Conservation (phyloP, 2,329 filamentous ascomycete genomes). For the Exophiala aquamarina region DNA sequence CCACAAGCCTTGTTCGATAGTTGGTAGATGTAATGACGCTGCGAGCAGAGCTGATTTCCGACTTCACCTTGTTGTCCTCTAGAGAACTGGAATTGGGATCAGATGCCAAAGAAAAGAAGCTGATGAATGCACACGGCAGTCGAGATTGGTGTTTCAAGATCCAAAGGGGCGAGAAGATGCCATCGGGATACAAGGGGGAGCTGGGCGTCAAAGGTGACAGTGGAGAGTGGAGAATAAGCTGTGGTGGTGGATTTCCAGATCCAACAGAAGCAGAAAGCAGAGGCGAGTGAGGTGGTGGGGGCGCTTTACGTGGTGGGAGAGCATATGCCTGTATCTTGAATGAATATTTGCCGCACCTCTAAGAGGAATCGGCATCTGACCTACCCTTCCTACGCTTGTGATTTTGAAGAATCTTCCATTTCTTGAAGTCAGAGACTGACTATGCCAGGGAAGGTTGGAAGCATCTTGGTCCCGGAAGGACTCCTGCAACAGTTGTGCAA, state of each 20-base stretch:
- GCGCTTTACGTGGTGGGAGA: slow-evolving; percentile 63
- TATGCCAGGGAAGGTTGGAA: slow-evolving; percentile 66
- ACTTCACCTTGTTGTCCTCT: slow-evolving; percentile 84
- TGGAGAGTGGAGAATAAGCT: slow-evolving; percentile 76
- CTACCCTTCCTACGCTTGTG: slow-evolving; percentile 76
- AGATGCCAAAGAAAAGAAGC: slow-evolving; percentile 75
- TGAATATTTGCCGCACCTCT: slow-evolving; percentile 18
- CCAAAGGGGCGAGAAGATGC: slow-evolving; percentile 79
- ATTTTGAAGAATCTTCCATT: slow-evolving; percentile 63
- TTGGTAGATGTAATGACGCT: slow-evolving; percentile 58
- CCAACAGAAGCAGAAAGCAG: slow-evolving; percentile 48
- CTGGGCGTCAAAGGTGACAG: slow-evolving; percentile 84
- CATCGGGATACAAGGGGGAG: slow-evolving; percentile 85
- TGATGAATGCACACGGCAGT: slow-evolving; percentile 76
- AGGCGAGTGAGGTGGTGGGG: slow-evolving; percentile 55
- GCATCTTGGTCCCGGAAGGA: slow-evolving; percentile 68
- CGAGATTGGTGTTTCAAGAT: slow-evolving; percentile 83
- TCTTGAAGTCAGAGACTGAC: slow-evolving; percentile 51
- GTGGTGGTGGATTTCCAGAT: slow-evolving; percentile 45
- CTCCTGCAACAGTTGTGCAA: slow-evolving; percentile 64
- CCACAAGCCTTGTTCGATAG: slow-evolving; percentile 74
- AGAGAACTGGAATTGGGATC: slow-evolving; percentile 72
- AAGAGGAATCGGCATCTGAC: slow-evolving; percentile 40
- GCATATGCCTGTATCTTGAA: slow-evolving; percentile 46
- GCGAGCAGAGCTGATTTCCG: slow-evolving; percentile 78